phyloP scores from a whole-genome alignment of 257 asterid genomes.

The Fraxinus pennsylvanica region DNA sequence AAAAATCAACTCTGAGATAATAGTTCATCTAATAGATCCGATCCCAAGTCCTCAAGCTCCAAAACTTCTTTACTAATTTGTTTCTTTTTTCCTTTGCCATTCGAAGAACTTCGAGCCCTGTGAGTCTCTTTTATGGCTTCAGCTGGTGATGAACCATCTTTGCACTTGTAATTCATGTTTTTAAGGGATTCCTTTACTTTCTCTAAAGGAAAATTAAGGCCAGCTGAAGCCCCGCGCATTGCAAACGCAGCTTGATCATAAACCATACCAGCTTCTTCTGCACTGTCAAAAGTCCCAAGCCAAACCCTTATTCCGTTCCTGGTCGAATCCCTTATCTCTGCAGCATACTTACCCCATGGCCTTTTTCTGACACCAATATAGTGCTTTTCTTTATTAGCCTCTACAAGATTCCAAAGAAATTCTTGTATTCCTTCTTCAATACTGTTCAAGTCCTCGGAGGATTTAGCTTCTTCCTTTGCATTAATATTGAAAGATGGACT shows the following conservation, averaged over 20 bases:
- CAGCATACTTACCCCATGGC: not conserved
- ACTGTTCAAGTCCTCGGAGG: not conserved
- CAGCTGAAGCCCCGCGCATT: constrained; percentile 20
- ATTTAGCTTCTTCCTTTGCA: not conserved
- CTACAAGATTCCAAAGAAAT: not conserved
- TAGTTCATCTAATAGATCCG: constrained; percentile 24
- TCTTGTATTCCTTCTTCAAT: not conserved
- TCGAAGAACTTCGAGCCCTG: not conserved
- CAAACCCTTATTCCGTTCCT: constrained; percentile 25
- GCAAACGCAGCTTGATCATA: constrained; percentile 25
- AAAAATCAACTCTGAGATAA: constrained; percentile 17
- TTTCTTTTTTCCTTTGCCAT: not conserved
- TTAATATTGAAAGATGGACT: not conserved
- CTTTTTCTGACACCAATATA: too few species aligned
- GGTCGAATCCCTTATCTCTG: constrained; percentile 27
- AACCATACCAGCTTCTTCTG: constrained; percentile 25
- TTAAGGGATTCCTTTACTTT: constrained; percentile 9
- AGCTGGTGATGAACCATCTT: not conserved
- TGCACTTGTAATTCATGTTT: not conserved
- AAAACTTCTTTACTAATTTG: not conserved
- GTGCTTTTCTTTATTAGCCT: not conserved
- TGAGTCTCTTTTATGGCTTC: constrained; percentile 24
- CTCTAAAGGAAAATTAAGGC: constrained; percentile 14
- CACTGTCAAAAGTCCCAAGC: constrained; percentile 25
- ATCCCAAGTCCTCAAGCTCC: constrained; percentile 23